phyloP scores from a whole-genome alignment of 2,329 filamentous ascomycete genomes.

The Pseudogymnoascus sp. region DNA sequence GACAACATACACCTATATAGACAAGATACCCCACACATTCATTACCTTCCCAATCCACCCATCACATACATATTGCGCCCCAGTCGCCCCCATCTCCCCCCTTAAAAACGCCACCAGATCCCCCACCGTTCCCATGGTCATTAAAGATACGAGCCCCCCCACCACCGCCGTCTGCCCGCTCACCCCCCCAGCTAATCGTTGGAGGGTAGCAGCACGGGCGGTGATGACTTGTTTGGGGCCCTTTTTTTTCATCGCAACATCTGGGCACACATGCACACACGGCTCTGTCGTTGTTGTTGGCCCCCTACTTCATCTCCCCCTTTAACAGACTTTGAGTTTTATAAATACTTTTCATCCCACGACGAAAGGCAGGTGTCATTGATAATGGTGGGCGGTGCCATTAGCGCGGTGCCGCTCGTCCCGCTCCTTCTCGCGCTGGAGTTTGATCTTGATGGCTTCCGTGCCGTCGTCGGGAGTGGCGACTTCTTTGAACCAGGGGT shows the following conservation, averaged over 20 bases:
- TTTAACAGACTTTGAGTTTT: not conserved
- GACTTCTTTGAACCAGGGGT: slow-evolving; percentile 59
- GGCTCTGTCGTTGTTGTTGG: not conserved
- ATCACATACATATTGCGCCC: not conserved
- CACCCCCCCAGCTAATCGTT: not conserved
- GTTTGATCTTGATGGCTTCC: slow-evolving; percentile 55
- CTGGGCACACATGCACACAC: not conserved
- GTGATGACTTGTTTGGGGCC: not conserved
- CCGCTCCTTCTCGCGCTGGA: slow-evolving; percentile 20
- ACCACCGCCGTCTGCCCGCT: not conserved
- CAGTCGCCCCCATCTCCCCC: not conserved
- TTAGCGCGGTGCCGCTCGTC: slow-evolving; percentile 12
- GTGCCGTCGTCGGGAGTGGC: slow-evolving; percentile 58
- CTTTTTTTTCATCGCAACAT: not conserved
- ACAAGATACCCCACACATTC: not conserved
- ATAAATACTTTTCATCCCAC: not conserved
- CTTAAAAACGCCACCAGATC: not conserved
- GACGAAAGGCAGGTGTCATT: not conserved
- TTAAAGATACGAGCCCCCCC: not conserved
- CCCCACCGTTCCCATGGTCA: not conserved
- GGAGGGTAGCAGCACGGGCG: not conserved
- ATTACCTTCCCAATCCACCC: not conserved
- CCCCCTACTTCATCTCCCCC: not conserved
- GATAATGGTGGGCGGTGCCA: slow-evolving; percentile 10
- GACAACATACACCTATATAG: not conserved